Percentiles rank a stretch among this genome's conserved stretches.
These are phyloP conservation scores for Fusarium scirpi DNA, from an alignment of 2,329 filamentous ascomycete genomes.

Conservation along the genomic window DNA sequence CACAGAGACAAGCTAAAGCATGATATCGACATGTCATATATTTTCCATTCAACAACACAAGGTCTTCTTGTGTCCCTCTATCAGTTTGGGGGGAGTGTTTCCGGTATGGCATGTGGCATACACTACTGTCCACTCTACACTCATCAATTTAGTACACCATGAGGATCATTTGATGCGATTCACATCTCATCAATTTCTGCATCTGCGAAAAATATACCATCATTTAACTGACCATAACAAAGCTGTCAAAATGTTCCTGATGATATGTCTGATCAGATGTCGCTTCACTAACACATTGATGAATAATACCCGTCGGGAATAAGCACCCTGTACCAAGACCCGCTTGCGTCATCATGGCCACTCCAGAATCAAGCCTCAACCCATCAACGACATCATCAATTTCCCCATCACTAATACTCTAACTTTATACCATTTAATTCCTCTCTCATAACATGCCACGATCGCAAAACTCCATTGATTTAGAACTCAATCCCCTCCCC, in stretches of 20 bases:
- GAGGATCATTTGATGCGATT: no score
- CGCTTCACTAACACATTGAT: not conserved
- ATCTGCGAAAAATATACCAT: not conserved
- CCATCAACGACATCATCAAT: constrained; percentile 9
- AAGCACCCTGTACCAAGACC: not conserved
- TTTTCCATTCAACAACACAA: not conserved
- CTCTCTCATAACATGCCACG: constrained; percentile 13
- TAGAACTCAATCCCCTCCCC: constrained; percentile 31
- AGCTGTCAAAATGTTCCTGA: not conserved
- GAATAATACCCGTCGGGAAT: not conserved
- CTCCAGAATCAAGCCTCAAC: constrained; percentile 8
- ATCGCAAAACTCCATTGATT: constrained; percentile 10
- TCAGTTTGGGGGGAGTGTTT: not conserved
- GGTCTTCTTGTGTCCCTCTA: no score
- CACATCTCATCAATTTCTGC: no score
- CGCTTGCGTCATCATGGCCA: constrained; percentile 27
- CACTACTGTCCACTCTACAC: not conserved
- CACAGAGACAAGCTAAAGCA: not conserved
- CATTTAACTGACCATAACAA: not conserved
- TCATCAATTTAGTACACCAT: not conserved
- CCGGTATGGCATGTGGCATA: not conserved
- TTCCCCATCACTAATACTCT: not conserved
- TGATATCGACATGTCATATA: accelerated
- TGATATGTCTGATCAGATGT: not conserved
- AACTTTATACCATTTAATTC: not conserved